A percentile compares a stretch with the other conserved stretches of the same genome.
Conservation (phyloP, 2,329 filamentous ascomycete species). For the Ilyonectria sp. region DNA sequence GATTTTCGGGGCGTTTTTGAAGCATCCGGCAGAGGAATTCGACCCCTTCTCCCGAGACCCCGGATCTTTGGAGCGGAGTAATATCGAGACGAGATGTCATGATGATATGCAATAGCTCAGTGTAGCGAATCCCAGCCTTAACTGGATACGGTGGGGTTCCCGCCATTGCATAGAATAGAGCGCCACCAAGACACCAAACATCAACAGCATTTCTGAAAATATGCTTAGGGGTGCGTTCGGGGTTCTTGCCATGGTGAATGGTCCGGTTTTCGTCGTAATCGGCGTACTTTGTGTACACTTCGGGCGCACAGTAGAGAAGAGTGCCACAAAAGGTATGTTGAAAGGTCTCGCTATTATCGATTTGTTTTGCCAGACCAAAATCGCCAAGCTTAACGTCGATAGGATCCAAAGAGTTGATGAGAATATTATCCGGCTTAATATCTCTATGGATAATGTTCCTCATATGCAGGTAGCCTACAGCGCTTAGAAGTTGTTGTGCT, state of each 20-base stretch:
- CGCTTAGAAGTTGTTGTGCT: slow-evolving; percentile 79
- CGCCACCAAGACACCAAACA: slow-evolving; percentile 95
- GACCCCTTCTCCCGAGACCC: slow-evolving; percentile 77
- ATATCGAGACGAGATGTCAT: slow-evolving; percentile 84
- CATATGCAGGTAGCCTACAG: slow-evolving; percentile 88
- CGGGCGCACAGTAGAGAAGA: slow-evolving; percentile 93
- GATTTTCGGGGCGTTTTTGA: slow-evolving; percentile 74
- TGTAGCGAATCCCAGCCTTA: slow-evolving; percentile 80
- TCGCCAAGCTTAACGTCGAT: slow-evolving; percentile 93
- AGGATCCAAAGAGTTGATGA: slow-evolving; percentile 81
- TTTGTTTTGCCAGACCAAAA: slow-evolving; percentile 96
- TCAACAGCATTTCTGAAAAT: slow-evolving; percentile 94
- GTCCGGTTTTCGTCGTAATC: slow-evolving; percentile 72
- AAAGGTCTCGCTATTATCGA: slow-evolving; percentile 87
- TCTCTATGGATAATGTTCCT: slow-evolving; percentile 79
- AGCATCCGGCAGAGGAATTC: slow-evolving; percentile 86
- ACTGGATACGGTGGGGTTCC: slow-evolving; percentile 86
- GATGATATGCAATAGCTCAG: slow-evolving; percentile 86
- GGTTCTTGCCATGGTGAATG: no score
- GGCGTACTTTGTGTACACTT: slow-evolving; percentile 86
- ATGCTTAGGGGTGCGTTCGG: slow-evolving; percentile 52
- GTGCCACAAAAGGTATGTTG: slow-evolving; percentile 97
- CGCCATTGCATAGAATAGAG: slow-evolving; percentile 89
- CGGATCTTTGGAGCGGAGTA: slow-evolving; percentile 69
- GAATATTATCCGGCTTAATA: slow-evolving; percentile 97